Percentiles rank a stretch among this genome's conserved stretches.
phyloP scores from a whole-genome alignment of 1,284 basidiomycete genomes.

The Ustilago xerochloae region DNA sequence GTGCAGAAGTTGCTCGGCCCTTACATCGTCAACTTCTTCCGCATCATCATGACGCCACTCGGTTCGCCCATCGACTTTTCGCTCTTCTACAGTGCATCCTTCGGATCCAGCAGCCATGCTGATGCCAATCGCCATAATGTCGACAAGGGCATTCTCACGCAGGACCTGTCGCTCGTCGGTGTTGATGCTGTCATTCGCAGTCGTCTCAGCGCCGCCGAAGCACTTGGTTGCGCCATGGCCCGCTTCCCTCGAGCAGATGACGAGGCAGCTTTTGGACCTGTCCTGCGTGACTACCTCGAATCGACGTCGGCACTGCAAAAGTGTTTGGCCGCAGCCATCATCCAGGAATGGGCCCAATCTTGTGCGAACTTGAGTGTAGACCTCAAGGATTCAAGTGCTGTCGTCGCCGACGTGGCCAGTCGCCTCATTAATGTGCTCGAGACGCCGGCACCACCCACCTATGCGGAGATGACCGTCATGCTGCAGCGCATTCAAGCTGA shows the following conservation, averaged over 20 bases:
- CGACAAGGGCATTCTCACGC: slow-evolving; percentile 93
- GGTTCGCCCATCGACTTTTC: slow-evolving; percentile 81
- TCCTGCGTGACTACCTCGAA: slow-evolving; percentile 81
- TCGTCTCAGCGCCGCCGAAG: slow-evolving; percentile 82
- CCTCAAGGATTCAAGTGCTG: slow-evolving; percentile 39
- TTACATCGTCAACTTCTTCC: slow-evolving; percentile 70
- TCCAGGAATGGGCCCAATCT: slow-evolving; percentile 87
- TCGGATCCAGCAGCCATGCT: slow-evolving; percentile 22
- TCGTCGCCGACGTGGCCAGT: slow-evolving; percentile 70
- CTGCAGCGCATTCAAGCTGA: slow-evolving; percentile 84
- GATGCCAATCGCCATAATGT: slow-evolving; percentile 78
- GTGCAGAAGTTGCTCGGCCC: slow-evolving; percentile 55
- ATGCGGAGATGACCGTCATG: slow-evolving; percentile 89
- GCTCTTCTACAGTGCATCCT: slow-evolving; percentile 74
- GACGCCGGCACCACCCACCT: slow-evolving; percentile 78
- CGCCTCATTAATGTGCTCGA: slow-evolving; percentile 81
- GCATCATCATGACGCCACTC: slow-evolving; percentile 88
- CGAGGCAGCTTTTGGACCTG: slow-evolving; percentile 70
- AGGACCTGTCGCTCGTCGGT: slow-evolving; percentile 86
- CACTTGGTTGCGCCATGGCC: slow-evolving; percentile 79
- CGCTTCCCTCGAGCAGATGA: slow-evolving; percentile 73
- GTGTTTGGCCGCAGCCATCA: slow-evolving; percentile 82
- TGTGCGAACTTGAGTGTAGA: slow-evolving; percentile 31
- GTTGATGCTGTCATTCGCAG: slow-evolving; percentile 84
- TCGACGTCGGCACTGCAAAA: slow-evolving; percentile 92